Evolutionary conservation across 2,329 filamentous ascomycete species (phyloP).

Genomic region (Metarhizium album): DNA sequence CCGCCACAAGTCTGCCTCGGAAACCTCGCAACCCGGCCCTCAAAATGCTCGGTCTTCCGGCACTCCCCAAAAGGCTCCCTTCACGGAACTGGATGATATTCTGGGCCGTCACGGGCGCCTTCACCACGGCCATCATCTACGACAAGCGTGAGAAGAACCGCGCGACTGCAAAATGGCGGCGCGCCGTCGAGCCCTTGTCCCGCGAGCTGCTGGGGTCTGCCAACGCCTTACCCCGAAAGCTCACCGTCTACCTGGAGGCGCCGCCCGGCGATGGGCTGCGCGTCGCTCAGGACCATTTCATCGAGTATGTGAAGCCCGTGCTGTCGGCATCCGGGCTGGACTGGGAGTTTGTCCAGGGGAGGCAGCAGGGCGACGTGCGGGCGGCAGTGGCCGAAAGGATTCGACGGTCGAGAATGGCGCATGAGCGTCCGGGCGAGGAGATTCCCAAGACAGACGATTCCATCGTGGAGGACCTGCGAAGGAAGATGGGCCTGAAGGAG

Average conservation of each 20-base stretch:
- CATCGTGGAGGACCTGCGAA: conserved; percentile 51
- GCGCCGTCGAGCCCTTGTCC: conserved; percentile 73
- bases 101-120: conserved; percentile 64
- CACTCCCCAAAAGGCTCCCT: conserved; percentile 71
- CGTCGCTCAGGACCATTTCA: conserved; percentile 84
- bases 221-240: conserved; percentile 65
- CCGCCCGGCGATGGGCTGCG: conserved; percentile 81
- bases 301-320: conserved; percentile 90
- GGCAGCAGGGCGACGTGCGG: conserved; percentile 84
- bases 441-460: conserved; percentile 39
- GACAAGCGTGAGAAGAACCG: conserved; percentile 84
- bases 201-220: conserved; percentile 59
- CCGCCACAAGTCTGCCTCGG: conserved; percentile 18
- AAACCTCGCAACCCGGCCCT: conserved; percentile 56
- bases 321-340: conserved; percentile 82
- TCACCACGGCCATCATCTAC: conserved; percentile 76
- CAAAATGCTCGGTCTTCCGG: conserved; percentile 74
- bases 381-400: conserved; percentile 81
- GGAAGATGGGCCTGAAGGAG: conserved; percentile 55
- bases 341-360: conserved; percentile 90
- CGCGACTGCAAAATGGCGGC: conserved; percentile 77
- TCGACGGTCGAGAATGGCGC: conserved; percentile 55
- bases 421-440: conserved; percentile 38
- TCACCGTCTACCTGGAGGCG: conserved; percentile 77
- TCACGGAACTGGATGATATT: conserved; percentile 99